Base-by-base conservation (phyloP, 2,329 filamentous ascomycete species). In the Stagonosporopsis vannaccii region DNA sequence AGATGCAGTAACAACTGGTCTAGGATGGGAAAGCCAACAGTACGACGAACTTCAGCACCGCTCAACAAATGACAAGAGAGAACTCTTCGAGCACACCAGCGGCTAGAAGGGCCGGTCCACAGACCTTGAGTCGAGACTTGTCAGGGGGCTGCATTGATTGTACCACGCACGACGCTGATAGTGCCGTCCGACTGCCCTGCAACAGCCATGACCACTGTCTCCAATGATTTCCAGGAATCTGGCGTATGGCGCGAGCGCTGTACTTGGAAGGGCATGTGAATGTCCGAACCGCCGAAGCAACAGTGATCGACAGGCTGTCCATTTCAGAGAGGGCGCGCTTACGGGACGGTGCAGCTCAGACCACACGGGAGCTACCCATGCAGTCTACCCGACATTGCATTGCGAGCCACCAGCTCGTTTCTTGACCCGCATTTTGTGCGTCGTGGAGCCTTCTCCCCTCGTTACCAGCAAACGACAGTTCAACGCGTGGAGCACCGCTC, bases 401-500 rank as follows among this genome's bases (percentile, higher is more conserved):
- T 58, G 52, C 50, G 53, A 59, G 33, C 55, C 61, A 55, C 51
- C 54, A 51, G 52, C 50, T 65, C 62, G 62, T 58, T 59, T 58
- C 67, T 56, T 63, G 62, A 59, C 61, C 61, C 58, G 58, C 51
- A 54, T 56, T 60, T 64, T 62, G 62, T 62, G 61, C 59, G 58
- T 33, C 47, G 47, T 56, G 53, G 58, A 65, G 61, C 56, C 59
- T 54, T 58, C 47, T 60, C 59, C 55, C 44, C 62, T 56, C 63
- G 53, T 54, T 56, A 48, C 51, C 61, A 59, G 55, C 58, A 58
- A 61, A 56, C 55, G 42, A 58, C 61, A 32, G 52, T 61, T 59
- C 58, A 53, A 63, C 56, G 61, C 56, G 46, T 47, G 48, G 50
- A 55, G 59, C 60, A 51, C 47, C 51, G 58, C 51, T 68, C 56